These are phyloP conservation scores for California macrophylla DNA, from an alignment of 441 rosid species.

Conservation along the genomic window DNA sequence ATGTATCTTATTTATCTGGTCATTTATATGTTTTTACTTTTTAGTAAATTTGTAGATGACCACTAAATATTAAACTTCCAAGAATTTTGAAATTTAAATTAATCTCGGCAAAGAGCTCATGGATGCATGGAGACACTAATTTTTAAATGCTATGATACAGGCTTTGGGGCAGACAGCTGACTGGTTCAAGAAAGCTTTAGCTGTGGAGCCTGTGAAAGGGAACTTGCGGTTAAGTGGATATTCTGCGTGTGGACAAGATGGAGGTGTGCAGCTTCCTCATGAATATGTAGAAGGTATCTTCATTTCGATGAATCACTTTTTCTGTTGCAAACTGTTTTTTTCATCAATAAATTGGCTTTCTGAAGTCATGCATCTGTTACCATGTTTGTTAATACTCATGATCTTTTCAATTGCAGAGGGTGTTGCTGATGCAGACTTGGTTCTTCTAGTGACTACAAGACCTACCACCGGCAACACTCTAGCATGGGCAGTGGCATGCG, in stretches of 20 bases:
- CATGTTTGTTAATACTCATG: constrained; percentile 7
- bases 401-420: constrained; percentile 47
- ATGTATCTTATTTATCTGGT: background rate
- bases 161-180: constrained; percentile 92
- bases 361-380: background rate
- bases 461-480: constrained; percentile 98
- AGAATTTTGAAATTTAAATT: background rate
- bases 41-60: background rate
- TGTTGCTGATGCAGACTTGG: constrained; percentile 80
- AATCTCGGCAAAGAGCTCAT: constrained; percentile 1
- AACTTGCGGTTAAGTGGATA: constrained; percentile 92
- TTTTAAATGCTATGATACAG: constrained; percentile 34
- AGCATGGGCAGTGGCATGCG: constrained; percentile 99
- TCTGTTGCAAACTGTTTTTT: constrained; percentile 14
- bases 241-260: constrained; percentile 99
- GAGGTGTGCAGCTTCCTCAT: constrained; percentile 95
- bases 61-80: background rate
- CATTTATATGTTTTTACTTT: background rate
- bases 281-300: constrained; percentile 81
- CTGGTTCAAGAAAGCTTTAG: constrained; percentile 86
- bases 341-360: background rate
- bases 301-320: constrained; percentile 9
- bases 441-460: constrained; percentile 90
- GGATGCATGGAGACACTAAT: constrained; percentile 19
- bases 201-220: constrained; percentile 98